Evolutionary conservation across 176 grass and related monocot species (phyloP), one percentile per base, ranked within the genome.

Genomic region (Elymus sibiricus): DNA sequence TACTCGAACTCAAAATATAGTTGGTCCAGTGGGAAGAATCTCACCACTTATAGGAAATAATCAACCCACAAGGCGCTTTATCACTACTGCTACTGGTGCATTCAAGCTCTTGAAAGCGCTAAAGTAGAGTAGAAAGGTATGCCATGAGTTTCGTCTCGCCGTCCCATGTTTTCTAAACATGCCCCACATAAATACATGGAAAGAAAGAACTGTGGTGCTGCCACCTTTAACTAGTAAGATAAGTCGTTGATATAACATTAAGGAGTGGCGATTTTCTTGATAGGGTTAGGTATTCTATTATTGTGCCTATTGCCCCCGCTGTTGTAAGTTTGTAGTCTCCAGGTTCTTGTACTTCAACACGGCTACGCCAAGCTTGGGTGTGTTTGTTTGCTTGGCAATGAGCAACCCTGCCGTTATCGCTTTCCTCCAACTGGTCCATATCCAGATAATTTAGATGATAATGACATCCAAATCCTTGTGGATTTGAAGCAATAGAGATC

Each of bases 271-370:
- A 78, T 35, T 78, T 60, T 19, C 31, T 60, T 1, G 11, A 24
- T 38, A 60, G 51, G 21, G 51, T 60, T 78, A 4, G 28, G 17
- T 60, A 77, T 56, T 55, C 15, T 53, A 51, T 22, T 21, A 12
- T 27, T 55, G 8, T 13, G 1, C 15, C 13, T 56, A n/a, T n/a
- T n/a, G n/a, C n/a, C 7, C 40, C 71, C 7, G 71, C 71, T 49
- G 25, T 51, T 49, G 9, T 17, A 75, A 51, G 25, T 75, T 49
- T 51, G 25, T 74, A 49, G 79, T 95, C 29, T 83, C 88, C 21
- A 93, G 96, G 56, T 93, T 92, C 89, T 96, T 99, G 79, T 99
- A 99, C 88, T 99, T 99, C 88, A 99, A 53, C 51, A 91, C 90
- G 92, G 94, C 67, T 96, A 99, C 71, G 34, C 94, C 76, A 99